A percentile compares a stretch with the other conserved stretches of the same genome.
Conservation (phyloP, 129 eudicot genomes). For the Heracleum sosnowskyi region DNA sequence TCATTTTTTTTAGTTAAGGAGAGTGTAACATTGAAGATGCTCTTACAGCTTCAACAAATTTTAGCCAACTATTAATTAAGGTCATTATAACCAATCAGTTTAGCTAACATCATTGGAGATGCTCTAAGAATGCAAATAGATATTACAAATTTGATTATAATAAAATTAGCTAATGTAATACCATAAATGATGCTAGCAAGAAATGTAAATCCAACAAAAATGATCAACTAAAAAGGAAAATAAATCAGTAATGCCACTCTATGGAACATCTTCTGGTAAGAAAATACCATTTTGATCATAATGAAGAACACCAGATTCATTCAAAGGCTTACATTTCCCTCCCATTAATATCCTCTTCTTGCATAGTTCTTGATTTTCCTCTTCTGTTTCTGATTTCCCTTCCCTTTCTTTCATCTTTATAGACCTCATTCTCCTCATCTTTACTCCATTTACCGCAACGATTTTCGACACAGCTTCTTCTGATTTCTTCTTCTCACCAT, state of each 20-base stretch:
- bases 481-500: background rate
- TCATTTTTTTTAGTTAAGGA: too few species aligned
- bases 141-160: too few species aligned
- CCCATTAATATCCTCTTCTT: slow-evolving; percentile 56
- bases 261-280: slow-evolving; percentile 32
- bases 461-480: background rate
- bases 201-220: background rate
- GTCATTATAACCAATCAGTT: too few species aligned
- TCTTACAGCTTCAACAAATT: too few species aligned
- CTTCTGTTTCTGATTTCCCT: slow-evolving; percentile 3
- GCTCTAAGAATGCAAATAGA: too few species aligned
- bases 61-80: too few species aligned
- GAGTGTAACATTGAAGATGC: too few species aligned
- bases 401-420: slow-evolving; percentile 13
- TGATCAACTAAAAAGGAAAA: background rate
- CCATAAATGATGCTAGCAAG: background rate
- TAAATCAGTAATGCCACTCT: background rate
- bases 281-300: slow-evolving; percentile 42
- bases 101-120: too few species aligned
- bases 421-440: slow-evolving; percentile 16
- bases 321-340: slow-evolving; percentile 33
- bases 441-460: slow-evolving; percentile 1
- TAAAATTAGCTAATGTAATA: background rate
- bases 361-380: slow-evolving; percentile 26
- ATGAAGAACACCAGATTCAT: slow-evolving; percentile 39